A percentile compares a stretch with the other conserved stretches of the same genome.
phyloP scores from a whole-genome alignment of 176 grass and related monocot species.

The Avena sativa region DNA sequence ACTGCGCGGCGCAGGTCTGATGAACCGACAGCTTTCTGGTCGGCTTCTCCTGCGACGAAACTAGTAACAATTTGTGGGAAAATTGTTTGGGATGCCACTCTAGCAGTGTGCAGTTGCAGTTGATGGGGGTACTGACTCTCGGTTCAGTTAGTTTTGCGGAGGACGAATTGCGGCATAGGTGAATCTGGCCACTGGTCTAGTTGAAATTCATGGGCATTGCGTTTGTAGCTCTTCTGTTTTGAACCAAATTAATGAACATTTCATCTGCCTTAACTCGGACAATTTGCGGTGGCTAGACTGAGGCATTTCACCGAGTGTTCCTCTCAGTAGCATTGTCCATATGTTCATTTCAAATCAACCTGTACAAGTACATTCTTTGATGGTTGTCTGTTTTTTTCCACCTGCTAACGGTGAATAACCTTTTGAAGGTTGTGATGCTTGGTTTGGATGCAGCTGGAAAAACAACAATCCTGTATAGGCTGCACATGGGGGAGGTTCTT shows the following conservation, averaged over 20 bases:
- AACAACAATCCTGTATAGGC: conserved; percentile 85
- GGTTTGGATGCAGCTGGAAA: conserved; percentile 94
- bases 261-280: not conserved
- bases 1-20: not conserved
- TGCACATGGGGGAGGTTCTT: conserved; percentile 92
- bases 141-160: not conserved
- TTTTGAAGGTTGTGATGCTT: conserved; percentile 90
- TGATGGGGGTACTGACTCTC: not conserved
- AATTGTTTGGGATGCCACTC: not conserved
- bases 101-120: not conserved
- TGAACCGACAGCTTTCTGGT: not conserved
- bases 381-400: not conserved
- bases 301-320: not conserved
- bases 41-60: not conserved
- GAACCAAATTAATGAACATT: not conserved
- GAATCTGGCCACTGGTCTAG: not conserved
- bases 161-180: not conserved
- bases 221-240: not conserved
- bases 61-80: not conserved
- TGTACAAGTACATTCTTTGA: not conserved
- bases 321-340: not conserved
- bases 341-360: not conserved
- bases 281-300: not conserved
- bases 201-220: not conserved
- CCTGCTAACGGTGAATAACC: conserved; percentile 15